Base-by-base conservation (phyloP, 257 asterid genomes). In the Nicotiana attenuata region DNA sequence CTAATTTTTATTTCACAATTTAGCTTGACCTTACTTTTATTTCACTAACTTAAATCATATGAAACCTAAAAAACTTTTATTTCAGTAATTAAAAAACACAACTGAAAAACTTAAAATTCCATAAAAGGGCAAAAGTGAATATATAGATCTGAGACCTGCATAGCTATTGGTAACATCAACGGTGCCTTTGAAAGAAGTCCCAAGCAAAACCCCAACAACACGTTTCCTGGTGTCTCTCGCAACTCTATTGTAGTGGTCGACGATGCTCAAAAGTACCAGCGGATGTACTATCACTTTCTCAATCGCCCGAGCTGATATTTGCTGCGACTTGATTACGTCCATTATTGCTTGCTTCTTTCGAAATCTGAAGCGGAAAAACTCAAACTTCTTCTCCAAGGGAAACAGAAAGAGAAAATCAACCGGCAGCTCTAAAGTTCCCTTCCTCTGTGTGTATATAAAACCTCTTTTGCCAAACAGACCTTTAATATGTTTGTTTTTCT, bases 281-380 rank as follows among this genome's bases (percentile, higher is more conserved):
- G 99, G 99, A 77, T 96, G 99, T 29, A 96, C 99, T 28, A 96
- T 92, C 22, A 96, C 99, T 88, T 93, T 96, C 87, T 93, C 97
- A 84, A 96, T 92, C 86, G 92, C 88, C 89, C 91, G 88, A 5
- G 96, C 78, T 19, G 94, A 87, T 85, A 96, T 87, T 86, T 96
- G 99, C 94, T 92, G 98, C 78, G 92, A 88, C 80, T 95, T 95
- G 2, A 94, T 90, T 79, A 94, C 97, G 76, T 94, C 97, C 98
- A 94, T 94, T 68, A 26, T 52, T 63, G 29, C 69, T 64, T 63
- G 31, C 33, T 29, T 52, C 17, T 24, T 47, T 33, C 57, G 52
- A 81, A 41, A 38, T 79, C 56, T 38, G 82, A 17, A 61, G 47
- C 47, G 47, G 41, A 17, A 13, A 29, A 53, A 7, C 11, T 5